Base-by-base conservation (phyloP, 345 rosid genomes). In the Moringa oleifera region DNA sequence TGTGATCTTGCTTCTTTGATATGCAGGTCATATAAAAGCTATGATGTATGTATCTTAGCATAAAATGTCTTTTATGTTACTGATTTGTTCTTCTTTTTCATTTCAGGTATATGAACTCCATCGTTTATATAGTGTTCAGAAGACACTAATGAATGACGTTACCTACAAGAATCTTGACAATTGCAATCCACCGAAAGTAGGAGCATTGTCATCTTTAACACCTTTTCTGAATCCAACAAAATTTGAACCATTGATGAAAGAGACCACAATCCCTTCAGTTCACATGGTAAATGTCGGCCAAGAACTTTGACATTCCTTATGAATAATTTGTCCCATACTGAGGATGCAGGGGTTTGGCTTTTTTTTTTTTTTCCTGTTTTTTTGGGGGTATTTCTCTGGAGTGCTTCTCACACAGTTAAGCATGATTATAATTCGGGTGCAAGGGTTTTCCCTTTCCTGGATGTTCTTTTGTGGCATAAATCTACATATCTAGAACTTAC, bases 101-200 rank as follows among this genome's bases (percentile, higher is more conserved):
- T n/a, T 51, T 47, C 65, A 83, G 88, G 79, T 83, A 31, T 70
- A 62, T 41, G 85, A 83, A 59, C 81, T 80, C 58, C 83, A 80
- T 55, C 78, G 69, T 20, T 55, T 77, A 18, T 76, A 75, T 58
- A 20, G 62, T 25, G 65, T 72, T 37, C 83, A 80, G 57, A 71
- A 68, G 67, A 75, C 68, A 18, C 68, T 78, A 33, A 78, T 72
- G 83, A 71, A 63, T n/a, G n/a, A n/a, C n/a, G n/a, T n/a, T n/a
- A n/a, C n/a, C n/a, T n/a, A n/a, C n/a, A n/a, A n/a, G 63, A 77
- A 74, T 58, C 57, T 61, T 57, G 57, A 53, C 33, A 47, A 58
- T 33, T 63, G 45, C 68, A 54, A 56, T 60, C 36, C 65, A 41
- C 62, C 75, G 79, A 61, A 50, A 24, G 63, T 59, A 25, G 70